phyloP scores from a whole-genome alignment of 139 green algal species.

The Pycnococcus provasolii region DNA sequence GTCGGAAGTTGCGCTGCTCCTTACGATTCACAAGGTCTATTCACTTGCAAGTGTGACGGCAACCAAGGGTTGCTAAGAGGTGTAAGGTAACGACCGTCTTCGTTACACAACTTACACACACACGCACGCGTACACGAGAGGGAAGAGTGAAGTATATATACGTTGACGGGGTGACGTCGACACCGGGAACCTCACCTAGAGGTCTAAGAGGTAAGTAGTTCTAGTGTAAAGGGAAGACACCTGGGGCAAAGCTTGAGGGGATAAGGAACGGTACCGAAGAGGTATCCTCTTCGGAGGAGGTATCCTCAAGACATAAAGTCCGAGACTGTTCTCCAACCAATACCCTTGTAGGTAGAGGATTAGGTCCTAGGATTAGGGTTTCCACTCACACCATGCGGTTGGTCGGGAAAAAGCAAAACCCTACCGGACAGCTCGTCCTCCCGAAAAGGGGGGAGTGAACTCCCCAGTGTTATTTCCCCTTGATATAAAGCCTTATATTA shows the following conservation, averaged over 20 bases:
- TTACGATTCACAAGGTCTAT: conserved; percentile 57
- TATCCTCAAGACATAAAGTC: conserved; percentile 21
- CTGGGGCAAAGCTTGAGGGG: too few relatives aligned
- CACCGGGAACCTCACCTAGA: conserved; percentile 22
- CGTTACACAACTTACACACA: background rate
- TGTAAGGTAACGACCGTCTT: background rate
- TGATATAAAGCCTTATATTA: too few relatives aligned
- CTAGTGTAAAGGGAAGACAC: background rate
- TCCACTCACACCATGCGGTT: background rate
- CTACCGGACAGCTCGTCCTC: too few relatives aligned
- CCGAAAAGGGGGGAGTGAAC: too few relatives aligned
- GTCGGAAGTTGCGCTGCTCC: conserved; percentile 49
- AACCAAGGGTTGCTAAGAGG: background rate
- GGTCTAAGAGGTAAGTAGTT: conserved; percentile 26
- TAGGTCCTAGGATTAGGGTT: conserved; percentile 19
- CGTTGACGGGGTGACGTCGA: background rate
- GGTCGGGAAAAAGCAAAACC: too few relatives aligned
- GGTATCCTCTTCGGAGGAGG: too few relatives aligned
- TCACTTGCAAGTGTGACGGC: conserved; percentile 40
- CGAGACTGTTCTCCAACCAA: conserved; percentile 29
- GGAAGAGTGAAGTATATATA: background rate
- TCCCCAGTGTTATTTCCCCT: too few relatives aligned
- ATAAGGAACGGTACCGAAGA: too few relatives aligned
- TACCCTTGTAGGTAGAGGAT: conserved; percentile 23
- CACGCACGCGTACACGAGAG: background rate